Base-by-base conservation (phyloP, 1,139 yeast species). In the Ogataea hybrid region DNA sequence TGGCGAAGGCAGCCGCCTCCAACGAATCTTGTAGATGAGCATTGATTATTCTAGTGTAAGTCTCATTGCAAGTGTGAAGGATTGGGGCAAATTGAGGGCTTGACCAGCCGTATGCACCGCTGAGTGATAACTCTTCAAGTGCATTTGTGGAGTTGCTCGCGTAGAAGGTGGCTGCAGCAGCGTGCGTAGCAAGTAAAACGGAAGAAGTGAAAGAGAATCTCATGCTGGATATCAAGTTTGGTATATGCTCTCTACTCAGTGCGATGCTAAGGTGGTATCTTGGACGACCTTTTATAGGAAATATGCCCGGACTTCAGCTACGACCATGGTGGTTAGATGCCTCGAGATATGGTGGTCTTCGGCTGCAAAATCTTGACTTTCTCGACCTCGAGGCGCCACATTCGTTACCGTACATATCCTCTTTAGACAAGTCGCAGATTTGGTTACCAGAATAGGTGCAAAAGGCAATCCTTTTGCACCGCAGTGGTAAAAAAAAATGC, bases 151-250 rank as follows among this genome's bases (percentile, higher is more conserved):
- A 28, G 30, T 28, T 28, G 30, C 30, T 28, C 30, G 30, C 30
- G 30, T 28, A 28, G 30, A 28, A 28, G 30, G 30, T 28, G 30
- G 30, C 30, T 28, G 30, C 30, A 28, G 30, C 30, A 28, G 30
- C 30, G 30, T 28, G 30, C 30, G 30, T 28, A 28, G 30, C 30
- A 28, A 28, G 30, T 28, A 28, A 28, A 28, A 28, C 30, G 30
- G 30, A 28, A 28, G 30, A 28, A 28, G 30, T 28, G 30, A 28
- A 28, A 28, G 30, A 28, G 30, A 28, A 28, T 28, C 17, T 28
- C 15, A 28, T 28, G 30, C 30, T 28, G 30, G 30, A 28, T 28
- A 28, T 28, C 30, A 28, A 28, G 30, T 28, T 28, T 28, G 15
- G 30, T 28, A 28, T 28, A 28, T 28, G 30, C 30, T 28, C 30